Evolutionary conservation across 2,329 filamentous ascomycete genomes (phyloP).

Genomic region (Huntiella bhutanensis): DNA sequence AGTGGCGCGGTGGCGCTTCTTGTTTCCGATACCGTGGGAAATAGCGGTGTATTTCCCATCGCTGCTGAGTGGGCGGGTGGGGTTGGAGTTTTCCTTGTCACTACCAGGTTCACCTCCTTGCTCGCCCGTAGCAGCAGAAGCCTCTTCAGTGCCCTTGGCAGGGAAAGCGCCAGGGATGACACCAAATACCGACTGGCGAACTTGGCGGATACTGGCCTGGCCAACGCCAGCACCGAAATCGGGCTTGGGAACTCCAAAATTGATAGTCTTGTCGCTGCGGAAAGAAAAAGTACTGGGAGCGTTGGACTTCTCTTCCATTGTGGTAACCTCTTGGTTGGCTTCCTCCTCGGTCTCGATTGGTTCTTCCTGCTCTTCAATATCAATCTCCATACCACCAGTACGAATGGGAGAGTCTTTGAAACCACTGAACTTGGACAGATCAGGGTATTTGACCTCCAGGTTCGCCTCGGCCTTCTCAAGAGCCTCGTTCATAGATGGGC

Average conservation of each 20-base stretch:
- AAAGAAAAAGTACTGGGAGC: slow-evolving; percentile 44
- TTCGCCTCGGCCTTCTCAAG: slow-evolving; percentile 11
- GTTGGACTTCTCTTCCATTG: slow-evolving; percentile 16
- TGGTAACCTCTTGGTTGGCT: slow-evolving; percentile 11
- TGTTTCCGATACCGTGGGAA: slow-evolving; percentile 44
- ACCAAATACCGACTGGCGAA: slow-evolving; percentile 30
- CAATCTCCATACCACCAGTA: neutral
- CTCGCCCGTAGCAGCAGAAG: slow-evolving; percentile 12
- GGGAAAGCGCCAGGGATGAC: slow-evolving; percentile 40
- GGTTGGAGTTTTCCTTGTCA: slow-evolving; percentile 37
- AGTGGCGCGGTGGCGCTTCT: slow-evolving; percentile 42
- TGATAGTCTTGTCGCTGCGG: slow-evolving; percentile 45
- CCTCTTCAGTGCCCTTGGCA: slow-evolving; percentile 12
- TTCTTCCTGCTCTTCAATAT: neutral
- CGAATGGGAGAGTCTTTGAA: slow-evolving; percentile 12
- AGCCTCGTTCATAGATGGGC: slow-evolving; percentile 19
- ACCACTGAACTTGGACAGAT: slow-evolving; percentile 26
- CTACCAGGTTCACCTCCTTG: slow-evolving; percentile 17
- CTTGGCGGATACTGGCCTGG: slow-evolving; percentile 42
- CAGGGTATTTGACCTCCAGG: slow-evolving; percentile 30
- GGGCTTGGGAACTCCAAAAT: slow-evolving; percentile 28
- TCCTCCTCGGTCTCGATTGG: slow-evolving; percentile 13
- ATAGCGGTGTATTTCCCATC: slow-evolving; percentile 24
- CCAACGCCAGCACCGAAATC: slow-evolving; percentile 39
- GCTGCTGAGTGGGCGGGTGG: slow-evolving; percentile 16